Evolutionary conservation across 2,329 filamentous ascomycete species (phyloP), one percentile per base, ranked within the genome.

Genomic region (Beauveria sp.): DNA sequence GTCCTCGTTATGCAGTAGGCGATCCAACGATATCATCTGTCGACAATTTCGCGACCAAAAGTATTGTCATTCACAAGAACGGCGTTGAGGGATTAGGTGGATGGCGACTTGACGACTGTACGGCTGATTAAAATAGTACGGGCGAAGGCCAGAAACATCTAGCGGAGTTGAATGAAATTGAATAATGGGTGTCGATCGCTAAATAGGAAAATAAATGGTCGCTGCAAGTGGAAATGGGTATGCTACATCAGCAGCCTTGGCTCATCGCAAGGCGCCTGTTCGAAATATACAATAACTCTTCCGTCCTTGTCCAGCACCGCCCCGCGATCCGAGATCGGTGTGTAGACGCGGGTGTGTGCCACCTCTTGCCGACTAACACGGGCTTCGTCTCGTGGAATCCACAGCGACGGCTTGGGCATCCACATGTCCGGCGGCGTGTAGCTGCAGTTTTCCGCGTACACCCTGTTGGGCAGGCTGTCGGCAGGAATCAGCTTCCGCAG

Each of bases 291-390:
- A 45, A 69, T 48, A 2, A 78, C 62, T 45, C 70, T 57, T 2
- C 75, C 76, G 64, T 72, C 72, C 6, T 69, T 69, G 52, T 74
- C 68, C 64, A 76, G 54, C 1, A 64, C 65, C 1, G 73, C 70
- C 2, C 74, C 74, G 4, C 64, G 62, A 72, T 96, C 91, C 0
- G 89, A 93, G 65, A 96, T 93, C 1, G 87, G 84, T 34, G 91
- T 89, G 38, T 90, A 82, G 68, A 83, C 84, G 66, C 79, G 79
- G 0, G 89, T 89, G 68, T 95, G 89, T 14, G 79, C 79, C 59
- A 95, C 80, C 74, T 96, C 92, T 71, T 96, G 89, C 68, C 81
- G 81, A 60, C 87, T 91, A 48, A 96, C 83, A 10, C 91, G 89
- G 26, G 86, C 83, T 1, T 81, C 75, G 69, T 96, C 92, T 62